Conservation (phyloP, 2,329 filamentous ascomycete genomes). For the Aspergillus tanneri region DNA sequence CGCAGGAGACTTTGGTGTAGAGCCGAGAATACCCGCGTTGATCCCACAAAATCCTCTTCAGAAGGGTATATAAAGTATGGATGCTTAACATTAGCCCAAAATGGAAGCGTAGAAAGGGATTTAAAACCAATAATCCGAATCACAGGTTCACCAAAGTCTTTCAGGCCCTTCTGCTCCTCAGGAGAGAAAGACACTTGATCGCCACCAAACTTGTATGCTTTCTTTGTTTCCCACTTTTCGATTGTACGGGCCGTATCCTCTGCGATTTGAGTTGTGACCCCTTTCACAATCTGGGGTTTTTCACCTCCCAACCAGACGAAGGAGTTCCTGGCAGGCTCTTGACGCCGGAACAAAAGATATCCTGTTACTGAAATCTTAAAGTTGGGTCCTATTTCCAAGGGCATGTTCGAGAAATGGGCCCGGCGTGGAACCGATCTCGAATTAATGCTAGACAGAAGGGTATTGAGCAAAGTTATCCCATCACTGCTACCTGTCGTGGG, state of each 20-base stretch:
- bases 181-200: constrained; percentile 82
- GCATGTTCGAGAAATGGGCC: constrained; percentile 80
- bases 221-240: constrained; percentile 77
- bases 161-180: constrained; percentile 76
- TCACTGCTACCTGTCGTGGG: constrained; percentile 68
- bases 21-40: constrained; percentile 87
- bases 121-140: constrained; percentile 96
- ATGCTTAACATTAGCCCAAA: constrained; percentile 83
- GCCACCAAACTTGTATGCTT: constrained; percentile 94
- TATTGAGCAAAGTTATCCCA: constrained; percentile 75
- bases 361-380: constrained; percentile 89
- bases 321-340: constrained; percentile 75
- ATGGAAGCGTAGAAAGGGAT: constrained; percentile 67
- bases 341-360: constrained; percentile 83
- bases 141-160: constrained; percentile 75
- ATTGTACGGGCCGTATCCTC: constrained; percentile 75
- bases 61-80: constrained; percentile 92
- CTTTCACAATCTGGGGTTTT: constrained; percentile 72
- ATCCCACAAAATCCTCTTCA: constrained; percentile 85
- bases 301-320: constrained; percentile 90
- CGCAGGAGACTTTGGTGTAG: constrained; percentile 82
- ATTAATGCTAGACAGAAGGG: constrained; percentile 81
- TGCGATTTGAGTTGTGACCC: constrained; percentile 71
- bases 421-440: constrained; percentile 85
- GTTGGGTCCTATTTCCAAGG: constrained; percentile 80